phyloP scores from a whole-genome alignment of 73 alveolate species.

The Paramecium biaurelia region DNA sequence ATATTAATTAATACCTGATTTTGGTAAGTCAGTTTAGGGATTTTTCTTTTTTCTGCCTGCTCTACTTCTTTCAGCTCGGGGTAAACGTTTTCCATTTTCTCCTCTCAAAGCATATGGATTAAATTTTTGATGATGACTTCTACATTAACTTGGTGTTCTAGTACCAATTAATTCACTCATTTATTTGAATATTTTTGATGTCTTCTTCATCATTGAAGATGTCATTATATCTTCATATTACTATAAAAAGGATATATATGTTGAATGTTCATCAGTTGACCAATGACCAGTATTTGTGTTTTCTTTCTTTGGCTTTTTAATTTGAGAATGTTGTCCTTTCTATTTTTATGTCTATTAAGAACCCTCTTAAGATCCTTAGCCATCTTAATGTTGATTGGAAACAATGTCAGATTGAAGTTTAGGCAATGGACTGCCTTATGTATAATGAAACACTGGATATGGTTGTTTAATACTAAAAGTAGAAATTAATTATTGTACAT shows the following conservation, averaged over 20 bases:
- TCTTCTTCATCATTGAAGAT: conserved; percentile 46
- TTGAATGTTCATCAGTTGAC: conserved; percentile 41
- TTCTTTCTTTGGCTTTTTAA: conserved; percentile 41
- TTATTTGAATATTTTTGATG: conserved; percentile 50
- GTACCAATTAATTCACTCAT: conserved; percentile 54
- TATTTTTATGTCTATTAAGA: conserved; percentile 32
- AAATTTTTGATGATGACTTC: conserved; percentile 51
- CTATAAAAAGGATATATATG: conserved; percentile 10
- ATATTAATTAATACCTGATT: neutral
- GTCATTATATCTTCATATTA: conserved; percentile 46
- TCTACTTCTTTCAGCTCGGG: conserved; percentile 51
- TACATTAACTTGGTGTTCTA: conserved; percentile 47
- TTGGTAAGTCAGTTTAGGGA: conserved; percentile 14
- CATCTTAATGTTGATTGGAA: neutral
- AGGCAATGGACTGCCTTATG: conserved; percentile 26
- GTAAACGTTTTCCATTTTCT: conserved; percentile 38
- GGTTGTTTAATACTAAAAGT: neutral
- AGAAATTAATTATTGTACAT: neutral
- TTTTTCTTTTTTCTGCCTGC: conserved; percentile 52
- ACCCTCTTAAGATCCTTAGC: conserved; percentile 19
- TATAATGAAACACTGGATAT: conserved; percentile 23
- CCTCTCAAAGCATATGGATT: conserved; percentile 50
- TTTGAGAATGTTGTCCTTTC: neutral
- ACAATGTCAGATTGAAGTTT: conserved; percentile 31
- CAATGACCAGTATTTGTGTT: conserved; percentile 44